Percentiles rank a stretch among this genome's conserved stretches.
Conservation (phyloP, 2,329 filamentous ascomycete genomes). For the Aspergillus felis region DNA sequence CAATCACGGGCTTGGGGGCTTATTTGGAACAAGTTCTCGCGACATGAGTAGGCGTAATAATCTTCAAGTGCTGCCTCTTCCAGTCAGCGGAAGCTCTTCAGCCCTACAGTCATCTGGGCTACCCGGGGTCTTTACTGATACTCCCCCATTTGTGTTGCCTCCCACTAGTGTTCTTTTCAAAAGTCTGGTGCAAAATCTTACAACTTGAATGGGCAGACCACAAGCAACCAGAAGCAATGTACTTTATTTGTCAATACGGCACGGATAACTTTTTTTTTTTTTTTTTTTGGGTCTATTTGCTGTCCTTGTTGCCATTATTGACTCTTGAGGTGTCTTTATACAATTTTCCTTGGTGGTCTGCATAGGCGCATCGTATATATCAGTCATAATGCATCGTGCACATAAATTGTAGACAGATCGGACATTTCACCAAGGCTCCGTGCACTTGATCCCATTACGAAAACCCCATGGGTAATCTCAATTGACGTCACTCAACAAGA, state of each 20-base stretch:
- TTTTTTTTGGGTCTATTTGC: neutral
- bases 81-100: slow-evolving; percentile 3
- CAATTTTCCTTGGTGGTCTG: neutral
- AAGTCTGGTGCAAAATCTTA: slow-evolving; percentile 31
- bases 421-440: neutral
- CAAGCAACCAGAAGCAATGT: neutral
- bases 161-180: slow-evolving; percentile 35
- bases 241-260: neutral
- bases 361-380: neutral
- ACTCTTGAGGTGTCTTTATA: neutral
- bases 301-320: neutral
- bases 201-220: slow-evolving; percentile 2
- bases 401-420: neutral
- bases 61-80: neutral
- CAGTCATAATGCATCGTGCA: neutral
- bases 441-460: neutral
- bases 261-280: neutral
- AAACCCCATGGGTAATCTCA: neutral
- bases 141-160: slow-evolving; percentile 37
- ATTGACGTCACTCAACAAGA: neutral
- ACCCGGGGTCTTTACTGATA: slow-evolving; percentile 35
- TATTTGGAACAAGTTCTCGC: slow-evolving; percentile 26
- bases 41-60: neutral
- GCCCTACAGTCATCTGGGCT: slow-evolving; percentile 24
- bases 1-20: slow-evolving; percentile 29